A percentile compares a stretch with the other conserved stretches of the same genome.
Conservation (phyloP, 192 early-diverging fungal genomes). For the Cladochytrium replicatum region DNA sequence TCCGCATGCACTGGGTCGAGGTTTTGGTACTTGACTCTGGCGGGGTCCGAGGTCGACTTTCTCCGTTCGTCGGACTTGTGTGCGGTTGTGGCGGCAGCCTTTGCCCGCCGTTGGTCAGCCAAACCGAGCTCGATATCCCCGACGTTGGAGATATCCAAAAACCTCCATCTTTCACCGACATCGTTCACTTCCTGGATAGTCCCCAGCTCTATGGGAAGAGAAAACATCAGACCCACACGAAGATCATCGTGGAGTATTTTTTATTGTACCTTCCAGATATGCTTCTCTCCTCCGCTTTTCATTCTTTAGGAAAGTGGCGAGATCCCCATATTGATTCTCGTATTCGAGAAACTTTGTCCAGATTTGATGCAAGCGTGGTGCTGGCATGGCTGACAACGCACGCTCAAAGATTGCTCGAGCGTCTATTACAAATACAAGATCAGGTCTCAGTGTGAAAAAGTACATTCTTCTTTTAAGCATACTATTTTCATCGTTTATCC, state of each 20-base stretch:
- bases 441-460: too few relatives aligned
- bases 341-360: constrained; percentile 80
- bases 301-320: constrained; percentile 57
- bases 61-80: constrained; percentile 4
- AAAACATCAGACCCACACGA: too few relatives aligned
- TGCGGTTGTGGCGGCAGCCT: background rate
- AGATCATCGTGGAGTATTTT: too few relatives aligned
- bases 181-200: constrained; percentile 9
- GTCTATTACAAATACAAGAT: too few relatives aligned
- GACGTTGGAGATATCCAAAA: constrained; percentile 63
- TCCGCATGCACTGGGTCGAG: constrained; percentile 54
- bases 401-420: constrained; percentile 84
- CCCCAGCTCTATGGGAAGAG: constrained; percentile 4
- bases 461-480: too few relatives aligned
- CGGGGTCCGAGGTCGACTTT: background rate
- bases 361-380: constrained; percentile 58
- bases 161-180: constrained; percentile 63
- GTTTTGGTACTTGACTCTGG: too few relatives aligned
- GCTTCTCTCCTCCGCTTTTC: constrained; percentile 69
- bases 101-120: too few relatives aligned
- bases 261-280: constrained; percentile 63
- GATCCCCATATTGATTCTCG: constrained; percentile 82
- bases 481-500: constrained; percentile 86
- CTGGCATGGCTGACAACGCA: constrained; percentile 55
- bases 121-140: constrained; percentile 70